These are phyloP conservation scores for Chalciporus chontae DNA, from an alignment of 768 basidiomycete species.

Conservation along the genomic window DNA sequence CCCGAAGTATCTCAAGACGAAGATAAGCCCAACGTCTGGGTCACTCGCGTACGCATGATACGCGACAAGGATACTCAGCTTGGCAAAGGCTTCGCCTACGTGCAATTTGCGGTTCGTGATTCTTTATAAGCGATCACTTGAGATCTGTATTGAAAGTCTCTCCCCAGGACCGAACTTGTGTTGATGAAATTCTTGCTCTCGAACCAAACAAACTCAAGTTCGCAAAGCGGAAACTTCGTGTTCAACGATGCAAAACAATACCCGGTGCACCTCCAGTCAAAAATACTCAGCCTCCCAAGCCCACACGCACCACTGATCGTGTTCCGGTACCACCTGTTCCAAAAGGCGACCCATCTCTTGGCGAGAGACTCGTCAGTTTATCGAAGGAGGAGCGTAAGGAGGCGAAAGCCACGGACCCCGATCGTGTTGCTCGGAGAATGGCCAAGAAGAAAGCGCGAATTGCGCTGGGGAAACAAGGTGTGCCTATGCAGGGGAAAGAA, in stretches of 20 bases:
- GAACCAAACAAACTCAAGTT: constrained; percentile 79
- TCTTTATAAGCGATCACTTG: not conserved
- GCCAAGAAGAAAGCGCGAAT: constrained; percentile 86
- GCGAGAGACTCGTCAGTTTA: constrained; percentile 70
- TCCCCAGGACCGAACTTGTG: constrained; percentile 79
- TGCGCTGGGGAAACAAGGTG: constrained; percentile 41
- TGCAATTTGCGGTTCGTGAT: constrained; percentile 69
- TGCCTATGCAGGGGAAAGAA: constrained; percentile 39
- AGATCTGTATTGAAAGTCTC: not conserved
- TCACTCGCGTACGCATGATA: constrained; percentile 81
- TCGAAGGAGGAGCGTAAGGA: constrained; percentile 85
- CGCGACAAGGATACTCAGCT: constrained; percentile 89
- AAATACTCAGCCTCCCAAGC: constrained; percentile 4
- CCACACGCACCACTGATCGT: not conserved
- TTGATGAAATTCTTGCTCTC: constrained; percentile 87
- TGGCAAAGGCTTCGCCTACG: constrained; percentile 94
- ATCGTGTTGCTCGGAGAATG: constrained; percentile 76
- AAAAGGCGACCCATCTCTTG: constrained; percentile 81
- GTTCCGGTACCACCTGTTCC: constrained; percentile 34
- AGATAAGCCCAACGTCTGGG: constrained; percentile 54
- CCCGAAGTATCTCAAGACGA: constrained; percentile 34
- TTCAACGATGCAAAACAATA: constrained; percentile 85
- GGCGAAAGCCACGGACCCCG: constrained; percentile 73
- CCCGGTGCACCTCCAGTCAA: constrained; percentile 35
- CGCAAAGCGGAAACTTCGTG: constrained; percentile 87